A percentile compares a stretch with the other conserved stretches of the same genome.
Conservation (phyloP, 2,329 filamentous ascomycete genomes). For the Exophiala xenobiotica region DNA sequence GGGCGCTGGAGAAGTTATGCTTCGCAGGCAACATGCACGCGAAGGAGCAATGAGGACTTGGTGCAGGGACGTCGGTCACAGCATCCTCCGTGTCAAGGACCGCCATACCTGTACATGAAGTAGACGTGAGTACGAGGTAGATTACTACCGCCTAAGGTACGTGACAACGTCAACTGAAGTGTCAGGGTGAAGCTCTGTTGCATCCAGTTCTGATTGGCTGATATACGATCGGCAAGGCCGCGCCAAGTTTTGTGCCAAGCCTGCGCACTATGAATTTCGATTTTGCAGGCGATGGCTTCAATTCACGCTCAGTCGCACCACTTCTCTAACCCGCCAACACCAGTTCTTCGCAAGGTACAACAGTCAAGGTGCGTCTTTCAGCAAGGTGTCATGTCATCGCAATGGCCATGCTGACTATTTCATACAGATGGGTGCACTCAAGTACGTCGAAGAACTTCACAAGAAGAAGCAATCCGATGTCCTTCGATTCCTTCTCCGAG, state of each 20-base stretch:
- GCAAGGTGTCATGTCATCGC: background rate
- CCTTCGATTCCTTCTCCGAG: conserved; percentile 98
- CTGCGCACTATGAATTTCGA: conserved; percentile 22
- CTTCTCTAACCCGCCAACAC: conserved; percentile 10
- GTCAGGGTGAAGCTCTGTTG: too few species aligned
- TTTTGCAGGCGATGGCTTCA: conserved; percentile 1
- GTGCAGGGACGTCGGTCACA: background rate
- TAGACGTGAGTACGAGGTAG: background rate
- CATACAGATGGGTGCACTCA: conserved; percentile 92
- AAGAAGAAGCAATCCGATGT: conserved; percentile 99
- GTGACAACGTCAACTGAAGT: too few species aligned
- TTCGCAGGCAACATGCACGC: conserved; percentile 9
- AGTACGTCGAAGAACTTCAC: conserved; percentile 99
- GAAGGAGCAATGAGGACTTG: background rate
- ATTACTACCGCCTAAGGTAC: background rate
- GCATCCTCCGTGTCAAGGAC: background rate
- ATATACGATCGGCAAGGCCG: background rate
- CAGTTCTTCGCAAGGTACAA: conserved; percentile 20
- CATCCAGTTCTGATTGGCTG: background rate
- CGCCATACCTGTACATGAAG: background rate
- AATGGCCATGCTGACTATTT: conserved; percentile 5
- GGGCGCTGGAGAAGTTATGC: conserved; percentile 19
- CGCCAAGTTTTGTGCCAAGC: conserved; percentile 26
- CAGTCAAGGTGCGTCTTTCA: conserved; percentile 25
- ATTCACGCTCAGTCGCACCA: background rate